A percentile compares a stretch with the other conserved stretches of the same genome.
Conservation (phyloP, 1,139 yeast genomes). For the Suhomyces atakaporum region DNA sequence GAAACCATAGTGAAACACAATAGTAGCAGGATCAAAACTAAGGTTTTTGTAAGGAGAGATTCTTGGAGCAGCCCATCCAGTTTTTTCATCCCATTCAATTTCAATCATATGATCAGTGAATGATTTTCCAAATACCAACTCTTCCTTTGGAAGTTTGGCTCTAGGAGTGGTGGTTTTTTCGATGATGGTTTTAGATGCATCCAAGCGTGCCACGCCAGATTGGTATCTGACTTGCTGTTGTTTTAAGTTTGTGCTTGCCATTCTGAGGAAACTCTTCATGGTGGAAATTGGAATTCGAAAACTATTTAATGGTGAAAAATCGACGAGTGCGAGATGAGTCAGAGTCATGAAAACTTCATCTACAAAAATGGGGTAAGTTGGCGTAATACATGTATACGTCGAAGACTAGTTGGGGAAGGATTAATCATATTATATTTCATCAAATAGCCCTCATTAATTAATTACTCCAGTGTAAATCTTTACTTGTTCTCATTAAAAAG, state of each 20-base stretch:
- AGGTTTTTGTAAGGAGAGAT: slow-evolving; percentile 42
- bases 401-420: no score
- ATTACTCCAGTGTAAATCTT: no score
- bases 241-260: slow-evolving; percentile 6
- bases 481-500: no score
- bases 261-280: slow-evolving; percentile 8
- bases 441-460: no score
- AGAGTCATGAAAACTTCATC: no score
- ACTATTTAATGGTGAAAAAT: no score
- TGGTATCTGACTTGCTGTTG: slow-evolving; percentile 12
- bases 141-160: slow-evolving; percentile 65
- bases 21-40: slow-evolving; percentile 28
- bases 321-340: no score
- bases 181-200: slow-evolving; percentile 67
- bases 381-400: no score
- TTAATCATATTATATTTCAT: no score
- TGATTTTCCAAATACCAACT: slow-evolving; percentile 81
- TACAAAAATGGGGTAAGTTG: no score
- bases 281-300: no score
- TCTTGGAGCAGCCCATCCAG: slow-evolving; percentile 42
- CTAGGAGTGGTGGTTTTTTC: slow-evolving; percentile 63
- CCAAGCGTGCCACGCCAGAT: slow-evolving; percentile 47
- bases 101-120: slow-evolving; percentile 63
- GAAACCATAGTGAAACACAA: slow-evolving; percentile 32
- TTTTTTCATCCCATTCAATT: slow-evolving; percentile 35